Conservation (phyloP, 257 asterid species). For the Thymus quinquecostatus region DNA sequence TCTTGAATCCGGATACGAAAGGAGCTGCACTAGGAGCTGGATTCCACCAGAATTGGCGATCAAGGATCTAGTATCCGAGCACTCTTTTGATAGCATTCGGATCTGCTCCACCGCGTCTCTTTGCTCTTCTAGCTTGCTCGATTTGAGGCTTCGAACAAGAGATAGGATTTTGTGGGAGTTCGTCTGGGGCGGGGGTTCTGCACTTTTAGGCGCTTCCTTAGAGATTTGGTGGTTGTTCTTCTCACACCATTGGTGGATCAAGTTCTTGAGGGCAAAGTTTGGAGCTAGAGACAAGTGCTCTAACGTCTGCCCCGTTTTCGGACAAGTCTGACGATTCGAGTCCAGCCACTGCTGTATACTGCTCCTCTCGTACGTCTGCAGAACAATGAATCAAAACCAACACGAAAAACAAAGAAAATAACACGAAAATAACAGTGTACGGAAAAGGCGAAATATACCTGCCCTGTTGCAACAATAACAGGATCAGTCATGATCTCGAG, state of each 20-base stretch:
- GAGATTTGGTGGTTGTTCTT: slow-evolving; percentile 61
- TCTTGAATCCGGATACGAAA: slow-evolving; percentile 77
- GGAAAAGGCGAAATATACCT: slow-evolving; percentile 43
- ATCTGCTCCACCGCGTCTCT: slow-evolving; percentile 66
- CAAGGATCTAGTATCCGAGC: slow-evolving; percentile 58
- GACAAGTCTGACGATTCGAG: slow-evolving; percentile 67
- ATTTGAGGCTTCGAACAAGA: slow-evolving; percentile 52
- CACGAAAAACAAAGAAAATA: background rate
- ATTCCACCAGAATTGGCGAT: slow-evolving; percentile 73
- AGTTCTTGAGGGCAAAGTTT: slow-evolving; percentile 73
- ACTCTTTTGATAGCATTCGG: slow-evolving; percentile 74
- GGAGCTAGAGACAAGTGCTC: slow-evolving; percentile 62
- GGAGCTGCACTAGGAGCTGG: slow-evolving; percentile 59
- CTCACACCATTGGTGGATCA: slow-evolving; percentile 77
- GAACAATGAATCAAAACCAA: background rate
- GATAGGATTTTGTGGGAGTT: slow-evolving; percentile 37
- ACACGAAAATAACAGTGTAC: too few species aligned
- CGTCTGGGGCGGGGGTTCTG: slow-evolving; percentile 25
- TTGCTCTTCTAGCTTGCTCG: slow-evolving; percentile 65
- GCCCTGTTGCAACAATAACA: slow-evolving; percentile 86
- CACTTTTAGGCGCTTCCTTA: slow-evolving; percentile 29
- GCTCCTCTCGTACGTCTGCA: slow-evolving; percentile 84
- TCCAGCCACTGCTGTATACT: slow-evolving; percentile 84
- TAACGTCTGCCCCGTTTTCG: slow-evolving; percentile 72
- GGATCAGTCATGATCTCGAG: slow-evolving; percentile 93